These are phyloP conservation scores for Myxozyma nipponensis DNA, from an alignment of 805 yeast species.

Conservation along the genomic window DNA sequence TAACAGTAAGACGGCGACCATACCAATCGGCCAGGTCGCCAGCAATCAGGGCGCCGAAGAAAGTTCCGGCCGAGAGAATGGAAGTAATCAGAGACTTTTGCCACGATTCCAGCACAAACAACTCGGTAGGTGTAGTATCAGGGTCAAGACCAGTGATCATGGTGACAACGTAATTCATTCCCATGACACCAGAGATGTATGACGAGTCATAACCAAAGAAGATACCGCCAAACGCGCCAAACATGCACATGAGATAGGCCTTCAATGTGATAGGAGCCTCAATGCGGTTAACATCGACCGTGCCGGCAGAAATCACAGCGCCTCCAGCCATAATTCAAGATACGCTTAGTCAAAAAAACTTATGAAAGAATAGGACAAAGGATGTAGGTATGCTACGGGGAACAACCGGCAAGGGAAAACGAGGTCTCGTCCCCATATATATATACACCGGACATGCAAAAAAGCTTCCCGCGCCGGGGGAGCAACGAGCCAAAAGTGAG, in stretches of 20 bases:
- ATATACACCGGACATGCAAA: too few relatives aligned
- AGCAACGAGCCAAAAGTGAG: too few relatives aligned
- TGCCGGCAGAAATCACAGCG: constrained; percentile 1
- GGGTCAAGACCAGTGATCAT: background rate
- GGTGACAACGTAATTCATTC: constrained; percentile 45
- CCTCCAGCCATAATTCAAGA: constrained; percentile 17
- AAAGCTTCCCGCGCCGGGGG: too few relatives aligned
- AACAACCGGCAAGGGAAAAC: too few relatives aligned
- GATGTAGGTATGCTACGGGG: too few relatives aligned
- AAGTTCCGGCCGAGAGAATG: constrained; percentile 80
- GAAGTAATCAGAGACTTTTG: constrained; percentile 62
- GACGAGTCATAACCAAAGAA: constrained; percentile 89
- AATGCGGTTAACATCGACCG: constrained; percentile 1
- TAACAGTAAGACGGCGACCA: constrained; percentile 57
- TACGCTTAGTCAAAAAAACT: too few relatives aligned
- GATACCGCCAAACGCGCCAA: constrained; percentile 86
- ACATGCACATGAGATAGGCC: constrained; percentile 67
- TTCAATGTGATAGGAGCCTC: constrained; percentile 9
- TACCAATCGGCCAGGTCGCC: constrained; percentile 62
- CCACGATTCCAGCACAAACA: constrained; percentile 3
- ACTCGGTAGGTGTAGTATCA: background rate
- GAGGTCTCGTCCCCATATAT: too few relatives aligned
- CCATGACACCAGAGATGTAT: constrained; percentile 68
- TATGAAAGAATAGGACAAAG: too few relatives aligned
- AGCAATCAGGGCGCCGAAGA: constrained; percentile 65